Percentiles rank a stretch among this genome's conserved stretches.
These are phyloP conservation scores for Cutaneotrichosporon cyanovorans DNA, from an alignment of 1,284 basidiomycete genomes.

Conservation along the genomic window DNA sequence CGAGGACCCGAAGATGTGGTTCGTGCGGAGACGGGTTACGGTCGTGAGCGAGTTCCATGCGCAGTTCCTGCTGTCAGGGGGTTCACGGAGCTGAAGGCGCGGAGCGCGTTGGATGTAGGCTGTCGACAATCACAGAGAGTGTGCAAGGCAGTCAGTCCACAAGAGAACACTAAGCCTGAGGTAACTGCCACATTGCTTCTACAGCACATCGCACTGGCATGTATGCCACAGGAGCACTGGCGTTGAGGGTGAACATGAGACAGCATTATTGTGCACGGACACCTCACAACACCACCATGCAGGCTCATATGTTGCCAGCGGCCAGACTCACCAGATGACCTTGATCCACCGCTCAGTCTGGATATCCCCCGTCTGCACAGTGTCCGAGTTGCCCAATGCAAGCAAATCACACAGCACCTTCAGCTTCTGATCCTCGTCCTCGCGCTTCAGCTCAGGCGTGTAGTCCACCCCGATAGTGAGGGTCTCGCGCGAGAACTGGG, in stretches of 20 bases:
- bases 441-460: slow-evolving; percentile 13
- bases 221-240: too few relatives aligned
- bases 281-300: too few relatives aligned
- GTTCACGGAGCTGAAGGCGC: neutral
- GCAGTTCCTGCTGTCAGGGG: slow-evolving; percentile 26
- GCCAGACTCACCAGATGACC: slow-evolving; percentile 39
- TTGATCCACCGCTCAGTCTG: slow-evolving; percentile 50
- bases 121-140: too few relatives aligned
- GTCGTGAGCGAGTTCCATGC: slow-evolving; percentile 43
- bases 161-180: too few relatives aligned
- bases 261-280: neutral
- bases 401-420: slow-evolving; percentile 38
- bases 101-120: too few relatives aligned
- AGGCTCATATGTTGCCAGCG: too few relatives aligned
- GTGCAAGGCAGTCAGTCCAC: too few relatives aligned
- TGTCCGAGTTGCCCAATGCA: slow-evolving; percentile 39
- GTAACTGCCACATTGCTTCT: too few relatives aligned
- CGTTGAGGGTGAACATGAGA: too few relatives aligned
- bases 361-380: slow-evolving; percentile 44
- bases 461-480: slow-evolving; percentile 46
- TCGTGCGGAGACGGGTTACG: slow-evolving; percentile 37
- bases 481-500: slow-evolving; percentile 43
- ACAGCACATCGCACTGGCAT: too few relatives aligned
- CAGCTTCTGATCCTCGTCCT: slow-evolving; percentile 32
- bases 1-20: slow-evolving; percentile 38